Evolutionary conservation across 768 basidiomycete genomes (phyloP).

Genomic region (Tulasnella sp.): DNA sequence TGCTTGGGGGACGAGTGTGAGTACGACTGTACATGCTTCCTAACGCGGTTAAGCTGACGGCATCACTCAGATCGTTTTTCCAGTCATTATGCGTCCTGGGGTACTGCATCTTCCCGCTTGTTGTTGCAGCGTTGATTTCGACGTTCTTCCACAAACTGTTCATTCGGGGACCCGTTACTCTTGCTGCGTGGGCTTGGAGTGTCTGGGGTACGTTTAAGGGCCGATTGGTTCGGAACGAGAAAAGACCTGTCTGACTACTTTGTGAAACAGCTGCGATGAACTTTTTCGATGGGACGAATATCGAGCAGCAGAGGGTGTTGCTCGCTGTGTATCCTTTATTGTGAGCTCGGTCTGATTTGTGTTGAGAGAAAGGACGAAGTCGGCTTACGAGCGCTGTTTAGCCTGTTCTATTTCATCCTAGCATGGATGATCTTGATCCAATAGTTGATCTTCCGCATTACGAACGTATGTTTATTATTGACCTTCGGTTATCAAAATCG

Average conservation of each 20-base stretch:
- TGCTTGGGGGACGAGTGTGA: conserved; percentile 62
- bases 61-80: conserved; percentile 72
- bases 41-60: neutral
- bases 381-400: conserved; percentile 35
- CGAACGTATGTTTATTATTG: neutral
- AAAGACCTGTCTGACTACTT: neutral
- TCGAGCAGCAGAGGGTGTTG: conserved; percentile 82
- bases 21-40: conserved; percentile 34
- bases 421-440: conserved; percentile 98
- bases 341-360: conserved; percentile 47
- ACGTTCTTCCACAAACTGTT: conserved; percentile 83
- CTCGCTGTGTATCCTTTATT: conserved; percentile 95
- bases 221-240: neutral
- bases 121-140: conserved; percentile 83
- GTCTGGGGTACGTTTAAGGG: conserved; percentile 77
- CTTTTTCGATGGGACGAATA: conserved; percentile 92
- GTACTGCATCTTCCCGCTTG: conserved; percentile 90
- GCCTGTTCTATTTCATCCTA: conserved; percentile 88
- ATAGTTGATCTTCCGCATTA: neutral
- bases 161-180: conserved; percentile 78
- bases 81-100: conserved; percentile 93
- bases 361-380: neutral
- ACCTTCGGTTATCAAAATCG: neutral
- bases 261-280: conserved; percentile 72
- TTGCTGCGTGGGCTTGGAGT: conserved; percentile 91